Base-by-base conservation (phyloP, 805 yeast genomes). In the Tetrapisispora iriomotensis region DNA sequence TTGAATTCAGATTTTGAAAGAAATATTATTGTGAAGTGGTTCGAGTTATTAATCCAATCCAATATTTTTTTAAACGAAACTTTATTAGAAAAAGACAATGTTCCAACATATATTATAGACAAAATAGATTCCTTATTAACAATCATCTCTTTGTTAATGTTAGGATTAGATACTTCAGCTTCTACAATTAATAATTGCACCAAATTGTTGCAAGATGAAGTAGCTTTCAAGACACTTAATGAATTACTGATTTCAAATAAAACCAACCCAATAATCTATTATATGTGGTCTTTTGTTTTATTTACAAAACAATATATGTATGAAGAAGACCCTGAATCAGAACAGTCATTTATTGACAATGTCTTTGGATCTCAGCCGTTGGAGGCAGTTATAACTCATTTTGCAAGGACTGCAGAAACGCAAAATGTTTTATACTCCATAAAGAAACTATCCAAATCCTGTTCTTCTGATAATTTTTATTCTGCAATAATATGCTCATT, bases 251-350 rank as follows among this genome's bases (percentile, higher is more conserved):
- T 29, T 6, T 17, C 28, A 2, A 23, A 34, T 7, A 9, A 36
- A 2, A 13, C 33, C 9, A 72, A 73, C 44, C 61, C 82, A 2
- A 54, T 80, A 9, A 61, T 78, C 1, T 54, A 75, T 32, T 81
- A 79, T 51, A 70, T 75, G 18, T 82, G 90, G 90, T 72, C 83
- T 23, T 71, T 79, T 12, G 56, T 77, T 9, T 53, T 77, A 9
- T 74, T 74, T 46, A 37, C 79, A 18, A 75, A 77, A 43, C 64
- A 66, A 7, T 61, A 68, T 17, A 50, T 71, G 3, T 49, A 72
- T n/a, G 67, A 67, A 32, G 71, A 69, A 29, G 51, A 51, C 15
- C 61, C 67, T 22, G 53, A 54, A 2, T 44, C 44, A 8, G 49
- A 50, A 30, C 34, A 37, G 9, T 10, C 28, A 9, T 34, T 46